Base-by-base conservation (phyloP, 2,329 filamentous ascomycete species). In the Aspergillus alliaceus region DNA sequence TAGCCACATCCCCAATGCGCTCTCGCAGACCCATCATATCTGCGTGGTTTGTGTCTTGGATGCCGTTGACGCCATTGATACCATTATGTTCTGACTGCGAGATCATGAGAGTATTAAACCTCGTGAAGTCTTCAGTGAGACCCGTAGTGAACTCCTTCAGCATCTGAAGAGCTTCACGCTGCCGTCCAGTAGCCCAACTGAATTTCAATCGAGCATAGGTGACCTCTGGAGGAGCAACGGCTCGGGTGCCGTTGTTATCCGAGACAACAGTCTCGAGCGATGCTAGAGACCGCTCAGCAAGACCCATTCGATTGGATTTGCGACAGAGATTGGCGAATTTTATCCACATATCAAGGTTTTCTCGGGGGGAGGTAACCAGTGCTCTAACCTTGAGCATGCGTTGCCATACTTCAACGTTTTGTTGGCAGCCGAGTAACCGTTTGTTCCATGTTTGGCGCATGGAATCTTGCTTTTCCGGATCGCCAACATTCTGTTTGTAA, bases 281-380 rank as follows among this genome's bases (percentile, higher is more conserved):
- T 72, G 95, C 93, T 53, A 99, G 80, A 11, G 93, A 96, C 77
- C 96, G 96, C 77, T 99, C 95, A 1, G 95, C 95, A 49, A 99
- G 84, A 9, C 95, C 93, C 82, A 93, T 93, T 29, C 95, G 89
- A 57, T 91, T 90, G 44, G 93, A 96, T 75, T 99, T 99, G 68
- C 96, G 90, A 75, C 96, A 99, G 6, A 99, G 85, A 68, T 98
- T 99, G 68, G 95, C 91, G 72, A 97, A 99, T 73, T 99, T 99
- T 80, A 99, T 98, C 87, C 93, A 97, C 92, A 99, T 99, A 68
- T 96, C 90, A 81, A 96, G 91, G 69, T 97, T 97, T 72, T 99
- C 93, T 32, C 86, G 86, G 0, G 96, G 93, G 0, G 88, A 88
- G 59, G 98, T 93, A 58, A 99, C 95, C 51, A 99, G 82, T 20